A percentile compares a stretch with the other conserved stretches of the same genome.
phyloP scores from a whole-genome alignment of 768 basidiomycete species.

The Mycena venus region DNA sequence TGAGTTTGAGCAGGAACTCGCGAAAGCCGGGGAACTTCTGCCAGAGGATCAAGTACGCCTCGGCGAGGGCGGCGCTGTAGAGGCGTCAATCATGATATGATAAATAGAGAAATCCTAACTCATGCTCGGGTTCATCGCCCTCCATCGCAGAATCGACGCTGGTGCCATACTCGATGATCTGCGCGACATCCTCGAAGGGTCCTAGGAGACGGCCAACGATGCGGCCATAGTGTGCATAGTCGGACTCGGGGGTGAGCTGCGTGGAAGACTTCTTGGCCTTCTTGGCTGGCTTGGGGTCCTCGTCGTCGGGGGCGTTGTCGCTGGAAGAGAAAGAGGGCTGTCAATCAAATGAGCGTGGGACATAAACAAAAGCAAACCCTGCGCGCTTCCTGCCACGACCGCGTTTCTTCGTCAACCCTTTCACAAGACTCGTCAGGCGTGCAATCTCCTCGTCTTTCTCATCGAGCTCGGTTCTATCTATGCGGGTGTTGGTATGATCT shows the following conservation, averaged over 20 bases:
- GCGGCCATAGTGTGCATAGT: conserved; percentile 5
- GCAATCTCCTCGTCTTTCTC: not conserved
- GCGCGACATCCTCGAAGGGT: not conserved
- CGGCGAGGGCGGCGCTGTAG: not conserved
- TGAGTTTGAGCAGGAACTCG: not conserved
- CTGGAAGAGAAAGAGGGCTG: too few relatives aligned
- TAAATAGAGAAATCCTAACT: not conserved
- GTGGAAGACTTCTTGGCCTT: not conserved
- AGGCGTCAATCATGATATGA: not conserved
- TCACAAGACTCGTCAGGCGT: not conserved
- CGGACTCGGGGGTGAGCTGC: not conserved
- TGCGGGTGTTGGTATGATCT: not conserved
- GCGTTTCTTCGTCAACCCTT: not conserved
- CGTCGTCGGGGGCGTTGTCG: not conserved
- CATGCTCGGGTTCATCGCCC: not conserved
- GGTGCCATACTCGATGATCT: not conserved
- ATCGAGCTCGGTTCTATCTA: not conserved
- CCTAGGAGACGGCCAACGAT: not conserved
- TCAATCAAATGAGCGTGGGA: not conserved
- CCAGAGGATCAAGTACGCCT: not conserved
- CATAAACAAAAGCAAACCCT: not conserved
- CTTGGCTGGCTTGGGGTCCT: not conserved
- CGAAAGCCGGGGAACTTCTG: not conserved
- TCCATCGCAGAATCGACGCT: not conserved
- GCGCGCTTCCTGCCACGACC: not conserved